Base-by-base conservation (phyloP, 2,329 filamentous ascomycete species). In the Cladosporium sp. region DNA sequence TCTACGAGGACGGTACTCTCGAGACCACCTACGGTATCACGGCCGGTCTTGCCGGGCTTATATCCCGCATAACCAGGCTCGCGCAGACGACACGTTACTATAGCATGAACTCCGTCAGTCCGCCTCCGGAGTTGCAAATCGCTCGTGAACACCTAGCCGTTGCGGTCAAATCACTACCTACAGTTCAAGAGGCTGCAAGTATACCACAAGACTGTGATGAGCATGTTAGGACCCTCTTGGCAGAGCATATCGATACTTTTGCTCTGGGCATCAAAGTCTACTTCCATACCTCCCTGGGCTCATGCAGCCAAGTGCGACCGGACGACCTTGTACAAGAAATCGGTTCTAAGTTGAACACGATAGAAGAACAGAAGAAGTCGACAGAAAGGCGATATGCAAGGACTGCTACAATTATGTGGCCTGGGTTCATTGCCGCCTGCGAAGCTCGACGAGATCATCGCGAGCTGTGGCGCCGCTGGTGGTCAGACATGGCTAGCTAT, bases 261-360 rank as follows among this genome's bases (percentile, higher is more conserved):
- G 52, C 52, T 12, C 28, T 56, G 29, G 52, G 52, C 31, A 56
- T 56, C 28, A 56, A 56, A 33, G 52, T 56, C 10, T 56, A 56
- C 29, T 35, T n/a, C 31, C 29, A 56, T 35, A 18, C 11, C 4
- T 46, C 40, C 40, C 0, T 46, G n/a, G 40, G 40, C 10, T 21
- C n/a, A n/a, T 21, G 40, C 40, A 46, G n/a, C 40, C 8, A 46
- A 23, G n/a, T 4, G 40, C 40, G 40, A 23, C 40, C 21, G 10
- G 40, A 46, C n/a, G 40, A 46, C 4, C 40, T 46, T 46, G 40
- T 46, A 21, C n/a, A 46, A 46, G n/a, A 21, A 3, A 21, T 23
- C n/a, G 40, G n/a, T 10, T 46, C n/a, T 46, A 46, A 46, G 40
- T 8, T 46, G 7, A 46, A 46, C n/a, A 23, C 12, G n/a, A 46